Evolutionary conservation across 192 early-diverging fungal genomes (phyloP), one percentile per base, ranked within the genome.

Genomic region (Phlyctochytrium arcticum): DNA sequence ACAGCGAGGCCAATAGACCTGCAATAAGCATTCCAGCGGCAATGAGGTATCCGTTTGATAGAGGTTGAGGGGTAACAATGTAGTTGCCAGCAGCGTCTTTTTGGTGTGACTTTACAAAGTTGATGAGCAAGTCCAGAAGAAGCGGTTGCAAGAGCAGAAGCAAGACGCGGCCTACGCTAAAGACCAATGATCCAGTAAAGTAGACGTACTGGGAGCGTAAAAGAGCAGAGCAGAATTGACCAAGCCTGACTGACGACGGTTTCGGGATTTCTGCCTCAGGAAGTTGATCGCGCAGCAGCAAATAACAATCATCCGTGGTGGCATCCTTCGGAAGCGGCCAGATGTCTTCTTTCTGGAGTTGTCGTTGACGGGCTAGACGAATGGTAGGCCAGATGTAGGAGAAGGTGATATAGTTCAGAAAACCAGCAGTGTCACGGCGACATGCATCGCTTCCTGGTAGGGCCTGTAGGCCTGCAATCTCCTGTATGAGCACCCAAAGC

Each of bases 41-140:
- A 19, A 65, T 65, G 50, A 65, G 50, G n/a, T 36, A 58, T 9
- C 63, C 63, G 23, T 12, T 48, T 21, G 44, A 26, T 8, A 15
- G 21, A 29, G 60, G 47, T 42, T 62, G 39, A 23, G 58, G 55
- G 17, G 55, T n/a, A 9, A 8, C 9, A 17, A 27, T 12, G 2
- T 10, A 29, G 17, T 12, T 24, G 17, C 17, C 55, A 19, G 55
- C 10, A 10, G 9, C 31, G 55, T 47, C 58, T 1, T 15, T 47
- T 12, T 47, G 15, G 42, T 60, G 30, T 46, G 58, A 48, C 10
- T 15, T 17, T 10, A 60, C 36, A 29, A 24, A 60, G 39, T 29
- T 3, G 42, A 60, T 42, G n/a, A 60, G 42, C 2, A 2, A 17
- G 29, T 60, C 58, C 35, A 60, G 42, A 8, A 60, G 19, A 29